A percentile compares a stretch with the other conserved stretches of the same genome.
Conservation (phyloP, 345 rosid species). For the Turnera subulata region DNA sequence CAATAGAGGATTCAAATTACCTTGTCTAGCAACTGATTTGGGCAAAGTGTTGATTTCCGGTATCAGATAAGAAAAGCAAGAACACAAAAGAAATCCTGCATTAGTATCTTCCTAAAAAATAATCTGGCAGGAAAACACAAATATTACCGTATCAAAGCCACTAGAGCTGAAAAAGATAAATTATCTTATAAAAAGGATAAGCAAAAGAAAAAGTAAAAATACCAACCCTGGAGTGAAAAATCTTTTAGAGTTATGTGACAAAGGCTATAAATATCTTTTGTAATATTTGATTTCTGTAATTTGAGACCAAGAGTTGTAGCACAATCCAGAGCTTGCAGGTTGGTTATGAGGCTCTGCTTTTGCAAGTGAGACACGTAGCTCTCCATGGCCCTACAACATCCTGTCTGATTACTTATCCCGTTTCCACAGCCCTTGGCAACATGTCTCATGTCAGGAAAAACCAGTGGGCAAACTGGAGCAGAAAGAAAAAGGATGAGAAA, state of each 20-base stretch:
- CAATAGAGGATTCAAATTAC: slow-evolving; percentile 27
- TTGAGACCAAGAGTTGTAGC: slow-evolving; percentile 66
- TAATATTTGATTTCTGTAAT: slow-evolving; percentile 62
- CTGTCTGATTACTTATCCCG: slow-evolving; percentile 47
- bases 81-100: slow-evolving; percentile 15
- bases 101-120: slow-evolving; percentile 19
- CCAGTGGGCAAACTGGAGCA: slow-evolving; percentile 83
- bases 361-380: slow-evolving; percentile 88
- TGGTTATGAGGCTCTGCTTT: slow-evolving; percentile 86
- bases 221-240: slow-evolving; percentile 91
- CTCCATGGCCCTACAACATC: slow-evolving; percentile 75
- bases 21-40: slow-evolving; percentile 63
- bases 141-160: neutral
- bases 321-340: slow-evolving; percentile 92
- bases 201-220: neutral
- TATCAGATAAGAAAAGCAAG: neutral
- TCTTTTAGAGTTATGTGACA: slow-evolving; percentile 93
- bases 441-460: slow-evolving; percentile 66
- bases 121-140: neutral
- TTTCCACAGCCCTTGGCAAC: slow-evolving; percentile 59
- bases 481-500: slow-evolving; percentile 9
- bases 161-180: neutral
- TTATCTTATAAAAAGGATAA: neutral
- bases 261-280: slow-evolving; percentile 59
- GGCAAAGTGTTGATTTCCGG: slow-evolving; percentile 14